Base-by-base conservation (phyloP, 2,329 filamentous ascomycete species). In the Clonostachys rhizophaga region DNA sequence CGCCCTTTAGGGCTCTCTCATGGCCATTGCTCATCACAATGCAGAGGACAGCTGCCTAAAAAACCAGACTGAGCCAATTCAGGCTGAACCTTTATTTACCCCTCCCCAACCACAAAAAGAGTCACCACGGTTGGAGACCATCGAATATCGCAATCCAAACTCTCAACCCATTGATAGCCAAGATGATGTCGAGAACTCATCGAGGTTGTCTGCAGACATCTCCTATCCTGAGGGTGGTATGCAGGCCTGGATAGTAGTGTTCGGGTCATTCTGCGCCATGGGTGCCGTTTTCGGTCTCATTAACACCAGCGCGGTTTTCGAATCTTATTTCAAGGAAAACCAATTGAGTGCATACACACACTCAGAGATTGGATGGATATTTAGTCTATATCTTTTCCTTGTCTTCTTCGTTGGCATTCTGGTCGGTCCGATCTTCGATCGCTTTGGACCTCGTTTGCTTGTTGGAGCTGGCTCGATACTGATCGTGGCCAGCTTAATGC, bases 321-420 rank as follows among this genome's bases (percentile, higher is more conserved):
- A 92, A 67, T 80, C 86, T 12, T 92, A 92, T 64, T 79, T 95
- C 51, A 75, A 81, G 34, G 78, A 74, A 17, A 72, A 95, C 60
- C 88, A 94, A 58, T 75, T 95, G 16, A 71, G 69, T n/a, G 67
- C 75, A 17, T 84, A 90, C 62, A 78, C 70, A 47, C 75, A 84
- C 11, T 84, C 83, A 5, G 75, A 79, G 45, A 84, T 91, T 43
- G 87, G 87, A n/a, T 95, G 90, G 90, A 89, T 95, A 52, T 91
- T 94, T 57, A 84, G 85, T 55, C 69, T 94, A 44, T 92, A 91
- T 60, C 75, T 89, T 30, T 95, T 94, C 59, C 70, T 92, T 42
- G 80, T 87, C 43, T 92, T 94, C 63, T 89, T 92, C 58, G 83
- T 87, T 36, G 89, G 89, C 24, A 80, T 95, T 10, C 87, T 91